Percentiles rank a stretch among this genome's conserved stretches.
Evolutionary conservation across 371 early-diverging fungal species (phyloP).

Genomic region (Zychaea mexicana): DNA sequence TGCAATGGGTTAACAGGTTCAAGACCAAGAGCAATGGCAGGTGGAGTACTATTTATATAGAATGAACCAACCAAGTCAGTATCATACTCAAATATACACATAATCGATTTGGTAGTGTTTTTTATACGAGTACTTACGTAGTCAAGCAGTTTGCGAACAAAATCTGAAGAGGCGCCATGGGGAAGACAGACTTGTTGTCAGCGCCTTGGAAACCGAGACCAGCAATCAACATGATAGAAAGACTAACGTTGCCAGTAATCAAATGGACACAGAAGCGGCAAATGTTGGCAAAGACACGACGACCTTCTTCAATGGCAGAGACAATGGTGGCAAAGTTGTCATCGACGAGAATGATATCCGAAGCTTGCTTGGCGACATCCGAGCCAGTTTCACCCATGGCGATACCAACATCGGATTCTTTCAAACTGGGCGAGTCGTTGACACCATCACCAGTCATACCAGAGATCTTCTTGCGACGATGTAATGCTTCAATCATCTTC

Average conservation of each 20-base stretch:
- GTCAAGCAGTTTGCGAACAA: conserved; percentile 88
- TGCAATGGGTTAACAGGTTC: conserved; percentile 81
- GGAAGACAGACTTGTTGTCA: conserved; percentile 65
- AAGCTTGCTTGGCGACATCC: conserved; percentile 91
- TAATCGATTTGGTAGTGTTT: neutral
- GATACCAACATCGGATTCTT: conserved; percentile 90
- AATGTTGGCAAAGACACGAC: conserved; percentile 91
- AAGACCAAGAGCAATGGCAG: conserved; percentile 82
- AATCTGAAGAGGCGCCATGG: conserved; percentile 82
- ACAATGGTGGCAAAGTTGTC: conserved; percentile 91
- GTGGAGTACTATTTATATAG: conserved; percentile 63
- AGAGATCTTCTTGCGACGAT: conserved; percentile 72
- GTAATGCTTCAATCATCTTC: conserved; percentile 94
- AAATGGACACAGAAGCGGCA: conserved; percentile 90
- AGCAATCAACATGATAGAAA: conserved; percentile 68
- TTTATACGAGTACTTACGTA: conserved; percentile 17
- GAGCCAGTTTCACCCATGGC: conserved; percentile 93
- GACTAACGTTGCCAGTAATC: conserved; percentile 84
- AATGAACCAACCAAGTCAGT: neutral
- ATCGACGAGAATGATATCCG: conserved; percentile 88
- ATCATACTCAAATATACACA: neutral
- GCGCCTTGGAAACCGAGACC: conserved; percentile 71
- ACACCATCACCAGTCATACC: conserved; percentile 94
- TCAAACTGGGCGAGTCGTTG: conserved; percentile 91
- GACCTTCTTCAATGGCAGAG: conserved; percentile 80